Percentiles rank a stretch among this genome's conserved stretches.
These are phyloP conservation scores for Cyanidiococcus yangmingshanensis DNA, from an alignment of 23 red algal species.

Conservation along the genomic window DNA sequence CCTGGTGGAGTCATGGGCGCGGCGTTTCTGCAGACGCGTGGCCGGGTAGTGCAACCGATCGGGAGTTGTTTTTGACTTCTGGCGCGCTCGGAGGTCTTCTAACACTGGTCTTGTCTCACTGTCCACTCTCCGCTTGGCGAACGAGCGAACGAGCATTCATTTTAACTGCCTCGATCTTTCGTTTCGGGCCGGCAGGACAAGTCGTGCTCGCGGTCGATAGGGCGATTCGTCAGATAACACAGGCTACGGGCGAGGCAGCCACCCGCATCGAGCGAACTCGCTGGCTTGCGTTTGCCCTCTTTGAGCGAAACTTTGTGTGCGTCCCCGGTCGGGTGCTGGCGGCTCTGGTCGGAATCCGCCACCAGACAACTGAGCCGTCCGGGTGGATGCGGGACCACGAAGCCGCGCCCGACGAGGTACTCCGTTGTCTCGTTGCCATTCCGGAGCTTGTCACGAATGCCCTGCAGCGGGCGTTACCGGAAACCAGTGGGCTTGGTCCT, in stretches of 20 bases:
- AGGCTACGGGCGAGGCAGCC: not conserved
- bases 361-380: not conserved
- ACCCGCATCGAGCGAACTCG: not conserved
- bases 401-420: not conserved
- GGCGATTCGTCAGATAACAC: not conserved
- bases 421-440: not conserved
- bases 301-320: not conserved
- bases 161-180: not conserved
- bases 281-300: not conserved
- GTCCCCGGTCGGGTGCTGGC: not conserved
- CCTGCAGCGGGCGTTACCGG: not conserved
- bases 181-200: not conserved
- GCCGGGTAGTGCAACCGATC: not conserved
- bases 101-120: not conserved
- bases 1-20: not conserved
- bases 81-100: not conserved
- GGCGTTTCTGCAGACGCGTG: not conserved
- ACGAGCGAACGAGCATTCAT: not conserved
- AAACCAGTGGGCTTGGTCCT: not conserved
- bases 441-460: slow-evolving; percentile 9
- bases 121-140: not conserved
- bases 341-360: not conserved
- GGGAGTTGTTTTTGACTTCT: not conserved
- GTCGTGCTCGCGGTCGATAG: not conserved
- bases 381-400: not conserved